Conservation (phyloP, 148 eudicot species). For the Chenopodium berlandieri region DNA sequence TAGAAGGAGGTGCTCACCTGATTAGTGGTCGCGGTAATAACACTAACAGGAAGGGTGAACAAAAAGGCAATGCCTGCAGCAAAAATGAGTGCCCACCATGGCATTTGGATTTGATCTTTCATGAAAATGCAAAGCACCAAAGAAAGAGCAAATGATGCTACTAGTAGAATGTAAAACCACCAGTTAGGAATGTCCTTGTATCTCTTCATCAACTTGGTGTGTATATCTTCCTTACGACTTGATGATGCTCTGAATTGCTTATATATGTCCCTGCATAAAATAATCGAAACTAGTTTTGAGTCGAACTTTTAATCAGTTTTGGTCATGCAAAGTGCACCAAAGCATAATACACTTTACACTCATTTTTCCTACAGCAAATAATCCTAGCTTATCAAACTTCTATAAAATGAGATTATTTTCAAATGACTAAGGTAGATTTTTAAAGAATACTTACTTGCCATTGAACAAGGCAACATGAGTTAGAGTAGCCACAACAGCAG, state of each 20-base stretch:
- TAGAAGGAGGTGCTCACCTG: conserved; percentile 39
- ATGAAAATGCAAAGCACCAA: conserved; percentile 62
- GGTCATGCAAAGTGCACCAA: background rate
- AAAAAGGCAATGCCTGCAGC: conserved; percentile 65
- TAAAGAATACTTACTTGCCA: conserved; percentile 57
- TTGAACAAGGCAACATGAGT: conserved; percentile 73
- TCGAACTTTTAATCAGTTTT: background rate
- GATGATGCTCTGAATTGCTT: conserved; percentile 53
- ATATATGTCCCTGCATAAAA: conserved; percentile 63
- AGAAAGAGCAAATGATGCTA: conserved; percentile 45
- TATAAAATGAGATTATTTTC: background rate
- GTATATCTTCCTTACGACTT: conserved; percentile 65
- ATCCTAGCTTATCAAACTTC: no score
- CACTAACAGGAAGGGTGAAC: conserved; percentile 92
- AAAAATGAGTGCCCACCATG: conserved; percentile 94
- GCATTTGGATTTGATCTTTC: conserved; percentile 77
- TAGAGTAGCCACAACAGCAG: conserved; percentile 70
- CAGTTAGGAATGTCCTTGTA: conserved; percentile 82
- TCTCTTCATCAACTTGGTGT: conserved; percentile 69
- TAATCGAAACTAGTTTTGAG: background rate
- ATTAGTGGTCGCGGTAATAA: conserved; percentile 92
- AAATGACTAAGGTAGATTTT: background rate
- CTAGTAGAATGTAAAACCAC: conserved; percentile 76
- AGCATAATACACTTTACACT: no score
- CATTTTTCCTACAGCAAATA: no score